Evolutionary conservation across 352 stramenopile genomes (phyloP).

Genomic region (Pythium diclinum): DNA sequence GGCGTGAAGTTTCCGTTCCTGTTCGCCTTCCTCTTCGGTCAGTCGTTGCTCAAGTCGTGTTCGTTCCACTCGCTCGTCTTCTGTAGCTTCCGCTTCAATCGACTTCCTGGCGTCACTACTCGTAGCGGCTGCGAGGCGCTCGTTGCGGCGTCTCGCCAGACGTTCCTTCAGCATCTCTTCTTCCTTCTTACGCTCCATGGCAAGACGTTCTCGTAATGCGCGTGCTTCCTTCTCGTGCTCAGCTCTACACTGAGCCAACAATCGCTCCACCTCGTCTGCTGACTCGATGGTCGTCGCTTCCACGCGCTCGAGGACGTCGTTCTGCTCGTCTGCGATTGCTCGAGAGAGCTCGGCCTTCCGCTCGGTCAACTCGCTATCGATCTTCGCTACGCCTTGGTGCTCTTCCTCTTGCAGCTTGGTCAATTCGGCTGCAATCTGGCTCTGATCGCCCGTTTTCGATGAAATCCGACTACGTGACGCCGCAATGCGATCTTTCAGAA

Average conservation of each 20-base stretch:
- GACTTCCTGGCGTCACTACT: not conserved
- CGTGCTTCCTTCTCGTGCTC: slow-evolving; percentile 31
- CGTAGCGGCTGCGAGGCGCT: not conserved
- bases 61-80: slow-evolving; percentile 15
- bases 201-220: slow-evolving; percentile 23
- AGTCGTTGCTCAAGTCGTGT: slow-evolving; percentile 13
- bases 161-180: slow-evolving; percentile 17
- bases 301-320: slow-evolving; percentile 27
- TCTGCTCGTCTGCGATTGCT: not conserved
- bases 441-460: not conserved
- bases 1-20: slow-evolving; percentile 11
- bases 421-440: not conserved
- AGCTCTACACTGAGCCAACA: slow-evolving; percentile 25
- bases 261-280: slow-evolving; percentile 28
- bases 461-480: not conserved
- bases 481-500: slow-evolving; percentile 16
- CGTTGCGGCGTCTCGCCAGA: slow-evolving; percentile 19
- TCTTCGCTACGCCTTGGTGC: not conserved
- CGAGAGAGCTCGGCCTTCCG: not conserved
- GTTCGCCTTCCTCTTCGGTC: not conserved
- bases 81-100: not conserved
- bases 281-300: slow-evolving; percentile 21
- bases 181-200: slow-evolving; percentile 19
- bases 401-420: slow-evolving; percentile 16
- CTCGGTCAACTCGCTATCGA: slow-evolving; percentile 26